Base-by-base conservation (phyloP, 1,284 basidiomycete species). In the Puccinia polysora region DNA sequence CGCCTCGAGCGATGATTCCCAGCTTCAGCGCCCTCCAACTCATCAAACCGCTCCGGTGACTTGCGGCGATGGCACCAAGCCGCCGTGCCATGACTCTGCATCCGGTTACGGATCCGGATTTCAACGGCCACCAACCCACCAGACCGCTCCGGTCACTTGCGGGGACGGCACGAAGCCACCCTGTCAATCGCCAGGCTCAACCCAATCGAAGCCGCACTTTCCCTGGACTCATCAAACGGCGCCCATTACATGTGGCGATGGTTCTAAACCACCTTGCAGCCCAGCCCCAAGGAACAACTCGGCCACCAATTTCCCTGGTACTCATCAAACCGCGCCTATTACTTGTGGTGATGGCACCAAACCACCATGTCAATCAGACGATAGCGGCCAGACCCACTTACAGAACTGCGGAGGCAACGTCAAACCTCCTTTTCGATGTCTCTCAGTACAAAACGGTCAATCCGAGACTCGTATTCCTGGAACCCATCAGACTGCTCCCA, bases 181-280 rank as follows among this genome's bases (percentile, higher is more conserved):
- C 2, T 36, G 43, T 32, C 14, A 43, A 4, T 15, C 18, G 10
- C 23, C 23, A 23, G 1, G 3, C 15, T 34, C 8, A 12, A 2
- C 14, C 10, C 30, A 7, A 15, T 32, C 14, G 20, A 23, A 45
- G 12, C 5, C 32, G 7, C n/a, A 15, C 18, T 23, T 62, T 23
- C 62, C 62, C 4, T 30, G 32, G 1, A 65, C 63, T 32, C 63
- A 65, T 40, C 63, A 65, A 36, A 65, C 49, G 14, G 63, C 63
- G 15, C 63, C 63, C 2, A 38, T 65, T 18, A 65, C 4, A 28
- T 65, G 62, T 34, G 62, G 62, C 18, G 62, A 65, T 34, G 49
- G 45, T 10, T 34, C 30, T 4, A 50, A 50, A 23, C 62, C 47
- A 32, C 62, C 62, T 14, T 60, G 58, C 23, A 36, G 58, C 12